Evolutionary conservation across 1,284 basidiomycete species (phyloP).

Genomic region (Ustilago crameri): DNA sequence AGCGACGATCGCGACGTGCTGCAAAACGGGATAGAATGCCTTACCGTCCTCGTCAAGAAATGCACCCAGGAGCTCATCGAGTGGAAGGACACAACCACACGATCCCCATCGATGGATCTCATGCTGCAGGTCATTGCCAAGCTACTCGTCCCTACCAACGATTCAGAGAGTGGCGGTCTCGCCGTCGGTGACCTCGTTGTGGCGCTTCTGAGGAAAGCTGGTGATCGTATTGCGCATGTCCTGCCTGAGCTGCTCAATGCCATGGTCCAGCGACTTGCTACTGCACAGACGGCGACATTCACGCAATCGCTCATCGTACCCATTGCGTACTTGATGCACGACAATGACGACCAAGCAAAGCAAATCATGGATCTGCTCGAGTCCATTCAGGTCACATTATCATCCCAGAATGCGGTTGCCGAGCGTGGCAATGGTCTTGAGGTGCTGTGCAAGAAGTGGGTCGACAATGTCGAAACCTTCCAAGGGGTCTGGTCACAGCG

Average conservation of each 20-base stretch:
- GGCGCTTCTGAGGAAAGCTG: slow-evolving; percentile 83
- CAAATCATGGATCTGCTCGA: slow-evolving; percentile 69
- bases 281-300: slow-evolving; percentile 87
- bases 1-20: slow-evolving; percentile 54
- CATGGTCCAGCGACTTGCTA: slow-evolving; percentile 81
- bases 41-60: slow-evolving; percentile 87
- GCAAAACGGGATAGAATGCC: slow-evolving; percentile 82
- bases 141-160: slow-evolving; percentile 51
- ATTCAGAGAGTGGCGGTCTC: slow-evolving; percentile 78
- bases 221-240: slow-evolving; percentile 79
- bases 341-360: slow-evolving; percentile 73
- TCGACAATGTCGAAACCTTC: slow-evolving; percentile 90
- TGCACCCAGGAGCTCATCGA: slow-evolving; percentile 81
- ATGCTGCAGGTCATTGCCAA: slow-evolving; percentile 57
- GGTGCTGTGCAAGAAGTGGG: slow-evolving; percentile 87
- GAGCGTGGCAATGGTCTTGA: slow-evolving; percentile 75
- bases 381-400: slow-evolving; percentile 61
- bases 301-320: slow-evolving; percentile 83
- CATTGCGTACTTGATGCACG: slow-evolving; percentile 89
- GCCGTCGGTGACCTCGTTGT: slow-evolving; percentile 94
- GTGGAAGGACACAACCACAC: slow-evolving; percentile 67
- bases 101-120: slow-evolving; percentile 31
- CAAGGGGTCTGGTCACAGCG: slow-evolving; percentile 82
- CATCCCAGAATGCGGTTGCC: neutral
- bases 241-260: slow-evolving; percentile 86